Conservation (phyloP, 257 asterid genomes). For the Nicotiana attenuata region DNA sequence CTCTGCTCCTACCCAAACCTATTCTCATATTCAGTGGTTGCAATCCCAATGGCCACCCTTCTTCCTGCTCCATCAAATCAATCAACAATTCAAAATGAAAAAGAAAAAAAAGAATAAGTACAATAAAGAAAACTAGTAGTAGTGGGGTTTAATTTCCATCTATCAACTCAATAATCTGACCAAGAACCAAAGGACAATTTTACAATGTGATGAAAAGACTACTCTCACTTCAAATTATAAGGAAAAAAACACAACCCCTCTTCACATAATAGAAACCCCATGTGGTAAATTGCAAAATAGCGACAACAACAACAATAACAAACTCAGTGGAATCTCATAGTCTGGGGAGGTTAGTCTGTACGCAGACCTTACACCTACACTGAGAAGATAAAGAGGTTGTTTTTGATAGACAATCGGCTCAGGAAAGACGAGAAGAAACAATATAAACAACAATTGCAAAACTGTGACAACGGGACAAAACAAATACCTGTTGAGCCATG, state of each 20-base stretch:
- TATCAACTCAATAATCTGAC: neutral
- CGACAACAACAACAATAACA: neutral
- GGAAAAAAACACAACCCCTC: neutral
- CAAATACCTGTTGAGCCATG: slow-evolving; percentile 28
- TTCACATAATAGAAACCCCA: neutral
- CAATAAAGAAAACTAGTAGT: neutral
- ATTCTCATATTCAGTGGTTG: slow-evolving; percentile 40
- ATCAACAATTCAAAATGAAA: neutral
- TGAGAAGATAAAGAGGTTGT: too few species aligned
- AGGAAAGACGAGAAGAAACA: too few species aligned
- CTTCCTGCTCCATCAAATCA: slow-evolving; percentile 43
- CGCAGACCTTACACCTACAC: too few species aligned
- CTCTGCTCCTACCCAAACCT: slow-evolving; percentile 33
- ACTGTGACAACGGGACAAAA: neutral
- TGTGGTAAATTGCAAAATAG: neutral
- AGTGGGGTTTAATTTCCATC: neutral
- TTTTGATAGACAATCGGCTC: fast-evolving
- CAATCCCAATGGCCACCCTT: slow-evolving; percentile 55
- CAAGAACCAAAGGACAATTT: neutral
- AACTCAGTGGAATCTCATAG: too few species aligned
- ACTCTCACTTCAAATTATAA: neutral
- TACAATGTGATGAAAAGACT: neutral
- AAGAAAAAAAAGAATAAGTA: neutral
- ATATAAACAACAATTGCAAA: neutral
- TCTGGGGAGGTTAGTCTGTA: too few species aligned